Evolutionary conservation across 2,329 filamentous ascomycete species (phyloP).

Genomic region (Balansia obtecta): DNA sequence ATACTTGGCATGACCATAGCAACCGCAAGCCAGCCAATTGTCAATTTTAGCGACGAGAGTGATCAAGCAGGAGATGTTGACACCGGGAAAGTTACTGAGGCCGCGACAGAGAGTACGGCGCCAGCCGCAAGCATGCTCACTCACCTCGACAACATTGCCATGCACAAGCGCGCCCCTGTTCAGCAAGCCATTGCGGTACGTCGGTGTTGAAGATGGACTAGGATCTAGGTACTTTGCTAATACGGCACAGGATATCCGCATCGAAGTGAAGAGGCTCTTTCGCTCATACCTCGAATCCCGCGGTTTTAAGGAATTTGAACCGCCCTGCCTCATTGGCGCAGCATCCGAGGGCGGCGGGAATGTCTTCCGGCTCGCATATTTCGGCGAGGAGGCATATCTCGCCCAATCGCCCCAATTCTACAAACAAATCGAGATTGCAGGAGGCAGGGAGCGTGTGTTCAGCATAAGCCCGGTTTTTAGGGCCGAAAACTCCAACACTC

Average conservation of each 20-base stretch:
- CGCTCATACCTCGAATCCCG: constrained; percentile 60
- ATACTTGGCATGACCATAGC: constrained; percentile 46
- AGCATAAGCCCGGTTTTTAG: constrained; percentile 73
- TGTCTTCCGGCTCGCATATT: constrained; percentile 85
- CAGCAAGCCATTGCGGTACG: constrained; percentile 70
- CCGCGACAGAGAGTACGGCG: constrained; percentile 19
- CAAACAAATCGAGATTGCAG: constrained; percentile 77
- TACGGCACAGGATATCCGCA: constrained; percentile 20
- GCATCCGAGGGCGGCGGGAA: constrained; percentile 88
- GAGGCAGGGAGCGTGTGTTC: constrained; percentile 65
- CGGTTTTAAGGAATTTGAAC: constrained; percentile 74
- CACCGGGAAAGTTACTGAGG: constrained; percentile 25
- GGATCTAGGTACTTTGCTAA: not conserved
- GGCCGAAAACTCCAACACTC: constrained; percentile 77
- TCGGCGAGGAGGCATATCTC: constrained; percentile 68
- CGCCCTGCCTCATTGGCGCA: constrained; percentile 78
- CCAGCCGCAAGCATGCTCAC: constrained; percentile 74
- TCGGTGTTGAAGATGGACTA: constrained; percentile 27
- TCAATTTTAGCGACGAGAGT: constrained; percentile 47
- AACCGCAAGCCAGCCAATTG: constrained; percentile 40
- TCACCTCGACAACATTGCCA: constrained; percentile 78
- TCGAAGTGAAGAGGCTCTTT: constrained; percentile 57
- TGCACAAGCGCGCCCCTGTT: constrained; percentile 84
- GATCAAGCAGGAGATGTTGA: constrained; percentile 21
- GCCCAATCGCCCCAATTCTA: constrained; percentile 78